A percentile compares a stretch with the other conserved stretches of the same genome.
These are phyloP conservation scores for Aspergillus tubingensis DNA, from an alignment of 2,329 filamentous ascomycete species.

Conservation along the genomic window DNA sequence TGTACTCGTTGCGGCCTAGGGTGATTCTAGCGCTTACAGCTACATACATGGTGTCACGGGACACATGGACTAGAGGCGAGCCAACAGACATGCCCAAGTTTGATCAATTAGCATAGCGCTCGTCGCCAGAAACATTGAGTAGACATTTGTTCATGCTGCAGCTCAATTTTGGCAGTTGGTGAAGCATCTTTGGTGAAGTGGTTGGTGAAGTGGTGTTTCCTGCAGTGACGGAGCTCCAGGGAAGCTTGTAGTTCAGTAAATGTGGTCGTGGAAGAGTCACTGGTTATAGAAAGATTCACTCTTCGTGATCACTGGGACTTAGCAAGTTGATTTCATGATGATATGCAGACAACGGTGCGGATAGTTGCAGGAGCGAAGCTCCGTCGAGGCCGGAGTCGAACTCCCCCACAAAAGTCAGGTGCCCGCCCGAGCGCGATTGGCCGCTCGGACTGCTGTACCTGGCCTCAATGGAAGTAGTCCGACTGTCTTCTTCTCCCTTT, in stretches of 20 bases:
- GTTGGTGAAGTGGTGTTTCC: neutral
- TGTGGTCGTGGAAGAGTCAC: neutral
- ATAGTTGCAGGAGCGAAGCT: neutral
- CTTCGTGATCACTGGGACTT: neutral
- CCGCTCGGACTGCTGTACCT: conserved; percentile 5
- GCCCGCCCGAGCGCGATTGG: conserved; percentile 26
- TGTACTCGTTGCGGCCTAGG: neutral
- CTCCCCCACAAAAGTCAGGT: conserved; percentile 30
- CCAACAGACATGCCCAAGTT: neutral
- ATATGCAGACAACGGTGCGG: neutral
- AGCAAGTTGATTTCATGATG: neutral
- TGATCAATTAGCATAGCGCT: no score
- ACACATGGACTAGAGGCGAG: neutral
- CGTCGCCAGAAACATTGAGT: neutral
- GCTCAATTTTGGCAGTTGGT: neutral
- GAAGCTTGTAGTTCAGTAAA: neutral
- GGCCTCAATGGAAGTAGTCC: conserved; percentile 27
- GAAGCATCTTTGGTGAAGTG: neutral
- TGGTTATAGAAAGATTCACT: neutral
- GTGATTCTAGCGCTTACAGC: neutral
- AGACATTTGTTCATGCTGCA: neutral
- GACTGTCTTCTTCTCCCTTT: conserved; percentile 18
- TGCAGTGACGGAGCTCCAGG: neutral
- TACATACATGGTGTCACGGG: neutral
- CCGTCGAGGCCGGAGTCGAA: conserved; percentile 6